Evolutionary conservation across 2,329 filamentous ascomycete genomes (phyloP).

Genomic region (Ophiocordyceps camponoti-saundersi): DNA sequence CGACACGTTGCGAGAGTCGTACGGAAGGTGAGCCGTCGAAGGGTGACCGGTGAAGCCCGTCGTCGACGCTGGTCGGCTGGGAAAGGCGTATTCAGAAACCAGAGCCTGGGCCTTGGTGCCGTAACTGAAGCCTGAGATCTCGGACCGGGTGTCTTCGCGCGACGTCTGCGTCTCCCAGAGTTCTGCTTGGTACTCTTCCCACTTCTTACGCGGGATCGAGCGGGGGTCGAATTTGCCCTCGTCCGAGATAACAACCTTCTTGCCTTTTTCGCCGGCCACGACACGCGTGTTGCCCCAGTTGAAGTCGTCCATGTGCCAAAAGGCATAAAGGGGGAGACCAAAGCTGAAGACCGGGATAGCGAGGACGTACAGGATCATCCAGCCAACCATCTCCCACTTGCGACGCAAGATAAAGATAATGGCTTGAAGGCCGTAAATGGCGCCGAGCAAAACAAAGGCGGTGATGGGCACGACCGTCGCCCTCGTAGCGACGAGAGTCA

Average conservation of each 20-base stretch:
- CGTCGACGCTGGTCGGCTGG: constrained; percentile 39
- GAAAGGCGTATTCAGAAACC: constrained; percentile 54
- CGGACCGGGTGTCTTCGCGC: constrained; percentile 67
- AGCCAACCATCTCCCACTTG: constrained; percentile 99
- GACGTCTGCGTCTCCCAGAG: constrained; percentile 87
- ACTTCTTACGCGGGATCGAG: constrained; percentile 91
- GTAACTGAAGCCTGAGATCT: constrained; percentile 87
- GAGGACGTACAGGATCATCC: constrained; percentile 92
- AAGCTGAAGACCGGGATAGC: constrained; percentile 88
- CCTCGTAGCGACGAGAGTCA: constrained; percentile 51
- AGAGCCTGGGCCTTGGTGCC: constrained; percentile 61
- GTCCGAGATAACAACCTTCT: constrained; percentile 84
- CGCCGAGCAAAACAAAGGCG: constrained; percentile 77
- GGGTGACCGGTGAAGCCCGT: constrained; percentile 23
- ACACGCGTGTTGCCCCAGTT: constrained; percentile 98
- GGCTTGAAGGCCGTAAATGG: constrained; percentile 93
- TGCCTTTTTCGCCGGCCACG: constrained; percentile 82
- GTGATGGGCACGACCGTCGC: constrained; percentile 58
- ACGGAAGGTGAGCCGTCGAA: constrained; percentile 28
- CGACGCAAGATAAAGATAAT: constrained; percentile 92
- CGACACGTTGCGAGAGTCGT: constrained; percentile 31
- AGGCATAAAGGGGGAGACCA: constrained; percentile 77
- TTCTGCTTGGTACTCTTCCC: constrained; percentile 97
- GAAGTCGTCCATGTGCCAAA: constrained; percentile 99
- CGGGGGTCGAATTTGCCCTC: constrained; percentile 94